Evolutionary conservation across 495 filamentous ascomycete genomes (phyloP).

Genomic region (Cladorrhinum samala): DNA sequence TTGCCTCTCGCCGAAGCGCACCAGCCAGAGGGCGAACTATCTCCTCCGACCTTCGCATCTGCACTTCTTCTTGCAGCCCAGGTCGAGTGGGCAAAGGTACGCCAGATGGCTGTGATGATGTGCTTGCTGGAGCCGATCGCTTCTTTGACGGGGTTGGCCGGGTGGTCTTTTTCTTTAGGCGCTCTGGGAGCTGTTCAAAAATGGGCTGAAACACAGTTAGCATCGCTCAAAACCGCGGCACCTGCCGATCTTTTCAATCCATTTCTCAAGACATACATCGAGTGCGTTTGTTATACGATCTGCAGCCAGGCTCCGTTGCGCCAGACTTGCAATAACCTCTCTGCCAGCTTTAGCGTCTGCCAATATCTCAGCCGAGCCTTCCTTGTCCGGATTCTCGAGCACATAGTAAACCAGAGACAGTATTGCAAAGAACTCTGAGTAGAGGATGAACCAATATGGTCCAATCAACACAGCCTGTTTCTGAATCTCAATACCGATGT

Average conservation of each 20-base stretch:
- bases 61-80: constrained; percentile 22
- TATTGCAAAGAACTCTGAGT: constrained; percentile 92
- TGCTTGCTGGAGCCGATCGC: constrained; percentile 51
- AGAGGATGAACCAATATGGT: constrained; percentile 95
- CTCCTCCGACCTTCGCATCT: constrained; percentile 41
- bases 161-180: constrained; percentile 44
- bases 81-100: constrained; percentile 20
- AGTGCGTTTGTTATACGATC: constrained; percentile 75
- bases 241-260: background rate
- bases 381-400: constrained; percentile 78
- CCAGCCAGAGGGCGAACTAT: constrained; percentile 39
- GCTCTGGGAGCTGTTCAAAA: constrained; percentile 75
- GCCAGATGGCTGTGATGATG: constrained; percentile 32
- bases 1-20: constrained; percentile 12
- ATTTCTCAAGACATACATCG: constrained; percentile 48
- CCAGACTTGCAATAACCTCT: constrained; percentile 68
- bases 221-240: background rate
- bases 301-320: constrained; percentile 80
- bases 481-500: constrained; percentile 87
- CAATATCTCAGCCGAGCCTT: constrained; percentile 68
- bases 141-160: constrained; percentile 46
- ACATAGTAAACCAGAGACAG: constrained; percentile 85
- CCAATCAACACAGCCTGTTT: constrained; percentile 75
- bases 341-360: constrained; percentile 79
- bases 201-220: constrained; percentile 45